Conservation (phyloP, 2,329 filamentous ascomycete species). For the Epichloe glyceriae region DNA sequence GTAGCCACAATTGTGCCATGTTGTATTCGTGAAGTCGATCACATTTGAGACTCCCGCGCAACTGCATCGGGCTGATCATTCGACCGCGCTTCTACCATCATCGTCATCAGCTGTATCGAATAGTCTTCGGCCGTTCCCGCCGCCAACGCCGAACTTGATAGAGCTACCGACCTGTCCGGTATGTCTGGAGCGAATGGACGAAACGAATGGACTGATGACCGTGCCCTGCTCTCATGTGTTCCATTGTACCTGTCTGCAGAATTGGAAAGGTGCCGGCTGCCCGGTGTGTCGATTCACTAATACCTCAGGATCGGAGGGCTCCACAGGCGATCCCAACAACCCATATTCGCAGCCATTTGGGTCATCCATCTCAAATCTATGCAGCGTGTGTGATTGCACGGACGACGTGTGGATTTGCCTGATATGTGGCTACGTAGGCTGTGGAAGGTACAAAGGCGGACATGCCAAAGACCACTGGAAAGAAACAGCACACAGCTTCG, state of each 20-base stretch:
- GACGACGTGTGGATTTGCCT: constrained; percentile 91
- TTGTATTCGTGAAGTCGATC: constrained; percentile 87
- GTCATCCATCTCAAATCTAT: constrained; percentile 53
- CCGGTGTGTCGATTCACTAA: constrained; percentile 86
- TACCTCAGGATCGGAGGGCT: constrained; percentile 18
- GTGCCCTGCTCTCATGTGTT: constrained; percentile 97
- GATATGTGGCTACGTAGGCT: constrained; percentile 85
- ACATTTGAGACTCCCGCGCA: constrained; percentile 57
- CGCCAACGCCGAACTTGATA: constrained; percentile 66
- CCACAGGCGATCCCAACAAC: constrained; percentile 32
- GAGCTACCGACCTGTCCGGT: constrained; percentile 94
- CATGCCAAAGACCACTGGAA: constrained; percentile 93
- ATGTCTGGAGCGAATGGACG: constrained; percentile 95
- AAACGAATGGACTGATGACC: constrained; percentile 86
- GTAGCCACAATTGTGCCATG: constrained; percentile 83
- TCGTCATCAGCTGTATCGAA: constrained; percentile 26
- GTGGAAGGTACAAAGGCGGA: constrained; percentile 84
- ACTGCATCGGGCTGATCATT: constrained; percentile 40
- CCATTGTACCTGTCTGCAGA: constrained; percentile 89
- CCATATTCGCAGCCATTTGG: constrained; percentile 44
- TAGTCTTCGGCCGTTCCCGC: constrained; percentile 47
- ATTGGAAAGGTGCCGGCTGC: constrained; percentile 89
- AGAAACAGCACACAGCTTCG: constrained; percentile 77
- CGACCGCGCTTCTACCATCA: constrained; percentile 33
- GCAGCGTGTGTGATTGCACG: constrained; percentile 65